Conservation (phyloP, 768 basidiomycete genomes). For the Infundibulicybe gibba region DNA sequence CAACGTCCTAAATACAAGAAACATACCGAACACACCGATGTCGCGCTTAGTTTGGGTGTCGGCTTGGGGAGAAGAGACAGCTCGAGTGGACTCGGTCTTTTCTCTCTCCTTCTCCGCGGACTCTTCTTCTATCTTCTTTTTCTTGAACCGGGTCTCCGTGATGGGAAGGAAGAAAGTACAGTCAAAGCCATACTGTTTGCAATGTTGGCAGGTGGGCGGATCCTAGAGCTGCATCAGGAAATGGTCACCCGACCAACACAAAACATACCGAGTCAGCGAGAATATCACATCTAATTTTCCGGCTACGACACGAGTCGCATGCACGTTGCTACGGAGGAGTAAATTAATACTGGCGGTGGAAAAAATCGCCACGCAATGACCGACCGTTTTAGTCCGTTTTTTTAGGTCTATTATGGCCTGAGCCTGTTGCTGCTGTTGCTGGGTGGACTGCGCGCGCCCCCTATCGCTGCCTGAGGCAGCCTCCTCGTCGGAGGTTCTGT, state of each 20-base stretch:
- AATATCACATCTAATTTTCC: constrained; percentile 95
- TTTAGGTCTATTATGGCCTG: constrained; percentile 54
- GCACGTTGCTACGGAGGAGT: constrained; percentile 53
- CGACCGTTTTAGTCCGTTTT: constrained; percentile 88
- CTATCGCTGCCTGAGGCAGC: constrained; percentile 45
- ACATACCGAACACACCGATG: constrained; percentile 61
- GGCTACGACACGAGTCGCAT: constrained; percentile 86
- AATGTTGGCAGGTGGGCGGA: constrained; percentile 86
- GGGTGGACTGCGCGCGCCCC: constrained; percentile 26
- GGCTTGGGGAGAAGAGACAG: constrained; percentile 36
- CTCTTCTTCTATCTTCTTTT: constrained; percentile 83
- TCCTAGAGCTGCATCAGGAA: constrained; percentile 31
- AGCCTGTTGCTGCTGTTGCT: constrained; percentile 18
- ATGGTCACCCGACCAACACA: background rate
- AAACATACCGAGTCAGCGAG: constrained; percentile 51
- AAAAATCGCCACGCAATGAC: constrained; percentile 7
- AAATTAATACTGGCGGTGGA: constrained; percentile 6
- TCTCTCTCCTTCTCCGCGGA: constrained; percentile 34
- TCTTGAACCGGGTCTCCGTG: constrained; percentile 98
- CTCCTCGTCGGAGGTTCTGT: constrained; percentile 55
- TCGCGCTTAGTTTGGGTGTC: constrained; percentile 50
- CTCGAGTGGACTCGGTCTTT: constrained; percentile 28
- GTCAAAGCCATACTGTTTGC: constrained; percentile 90
- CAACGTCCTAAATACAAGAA: constrained; percentile 8
- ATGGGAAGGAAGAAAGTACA: constrained; percentile 99